Conservation (phyloP, 208 protist species). For the Trypanosoma caninum region DNA sequence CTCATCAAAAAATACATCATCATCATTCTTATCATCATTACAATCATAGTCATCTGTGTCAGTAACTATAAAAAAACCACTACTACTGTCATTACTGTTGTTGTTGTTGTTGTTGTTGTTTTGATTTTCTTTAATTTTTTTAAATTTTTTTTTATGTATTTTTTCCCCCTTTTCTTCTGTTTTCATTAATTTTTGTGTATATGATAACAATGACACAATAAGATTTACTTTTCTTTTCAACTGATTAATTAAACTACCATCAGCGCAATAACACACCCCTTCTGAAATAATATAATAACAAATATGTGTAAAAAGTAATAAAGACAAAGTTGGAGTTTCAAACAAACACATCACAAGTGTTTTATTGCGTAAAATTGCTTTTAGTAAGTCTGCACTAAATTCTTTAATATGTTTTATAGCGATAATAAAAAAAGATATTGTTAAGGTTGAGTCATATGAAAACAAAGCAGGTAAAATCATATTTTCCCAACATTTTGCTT, state of each 20-base stretch:
- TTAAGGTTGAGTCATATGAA: conserved; percentile 29
- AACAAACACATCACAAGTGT: conserved; percentile 41
- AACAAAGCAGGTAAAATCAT: conserved; percentile 47
- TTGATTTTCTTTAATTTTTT: too few relatives aligned
- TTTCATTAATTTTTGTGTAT: too few relatives aligned
- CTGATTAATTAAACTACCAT: too few relatives aligned
- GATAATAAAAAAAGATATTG: conserved; percentile 40
- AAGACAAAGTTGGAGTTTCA: background rate
- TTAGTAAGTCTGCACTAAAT: conserved; percentile 16
- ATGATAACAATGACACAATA: too few relatives aligned
- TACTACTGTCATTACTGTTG: too few relatives aligned
- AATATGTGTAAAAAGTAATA: conserved; percentile 16
- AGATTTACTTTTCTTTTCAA: too few relatives aligned
- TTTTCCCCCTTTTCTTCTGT: too few relatives aligned
- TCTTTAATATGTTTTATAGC: conserved; percentile 22
- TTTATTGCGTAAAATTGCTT: conserved; percentile 50
- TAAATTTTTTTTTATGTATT: too few relatives aligned
- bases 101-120: background rate
- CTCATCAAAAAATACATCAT: background rate
- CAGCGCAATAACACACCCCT: conserved; percentile 2
- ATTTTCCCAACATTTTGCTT: conserved; percentile 9
- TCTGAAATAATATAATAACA: conserved; percentile 19
- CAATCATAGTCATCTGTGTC: too few relatives aligned
- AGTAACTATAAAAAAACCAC: too few relatives aligned
- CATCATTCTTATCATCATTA: background rate